phyloP scores from a whole-genome alignment of 2,329 filamentous ascomycete genomes.

The Coniochaeta pulveracea region DNA sequence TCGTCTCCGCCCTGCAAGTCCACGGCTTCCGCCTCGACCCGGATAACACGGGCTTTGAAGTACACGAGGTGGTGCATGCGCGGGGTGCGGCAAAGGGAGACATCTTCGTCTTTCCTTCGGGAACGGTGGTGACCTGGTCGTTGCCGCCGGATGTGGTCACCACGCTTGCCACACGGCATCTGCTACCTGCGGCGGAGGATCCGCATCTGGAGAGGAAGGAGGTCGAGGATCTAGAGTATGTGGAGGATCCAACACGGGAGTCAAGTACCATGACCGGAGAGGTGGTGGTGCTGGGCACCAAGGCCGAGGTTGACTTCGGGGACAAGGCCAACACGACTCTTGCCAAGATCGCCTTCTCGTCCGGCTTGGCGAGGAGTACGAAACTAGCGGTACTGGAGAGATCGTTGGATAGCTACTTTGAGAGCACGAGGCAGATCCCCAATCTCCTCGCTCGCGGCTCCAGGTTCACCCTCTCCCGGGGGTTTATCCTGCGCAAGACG shows the following conservation, averaged over 20 bases:
- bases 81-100: slow-evolving; percentile 59
- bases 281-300: slow-evolving; percentile 79
- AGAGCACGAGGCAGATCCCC: slow-evolving; percentile 74
- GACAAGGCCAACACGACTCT: slow-evolving; percentile 51
- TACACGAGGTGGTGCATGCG: slow-evolving; percentile 52
- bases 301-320: slow-evolving; percentile 34
- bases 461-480: slow-evolving; percentile 44
- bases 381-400: slow-evolving; percentile 89
- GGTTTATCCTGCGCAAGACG: slow-evolving; percentile 84
- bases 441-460: slow-evolving; percentile 58
- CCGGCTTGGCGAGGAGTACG: slow-evolving; percentile 80
- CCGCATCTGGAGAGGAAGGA: slow-evolving; percentile 64
- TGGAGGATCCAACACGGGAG: slow-evolving; percentile 62
- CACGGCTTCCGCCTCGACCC: slow-evolving; percentile 53
- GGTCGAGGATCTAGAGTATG: slow-evolving; percentile 81
- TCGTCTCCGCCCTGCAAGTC: slow-evolving; percentile 42
- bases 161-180: slow-evolving; percentile 56
- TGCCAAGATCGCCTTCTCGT: slow-evolving; percentile 94
- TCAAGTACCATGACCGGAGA: slow-evolving; percentile 75
- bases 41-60: slow-evolving; percentile 48
- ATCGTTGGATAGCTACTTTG: slow-evolving; percentile 72
- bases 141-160: slow-evolving; percentile 64
- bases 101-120: slow-evolving; percentile 91
- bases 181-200: slow-evolving; percentile 66
- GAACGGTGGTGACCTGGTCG: slow-evolving; percentile 87